Base-by-base conservation (phyloP, 2,329 filamentous ascomycete species). In the Cercospora sesami region DNA sequence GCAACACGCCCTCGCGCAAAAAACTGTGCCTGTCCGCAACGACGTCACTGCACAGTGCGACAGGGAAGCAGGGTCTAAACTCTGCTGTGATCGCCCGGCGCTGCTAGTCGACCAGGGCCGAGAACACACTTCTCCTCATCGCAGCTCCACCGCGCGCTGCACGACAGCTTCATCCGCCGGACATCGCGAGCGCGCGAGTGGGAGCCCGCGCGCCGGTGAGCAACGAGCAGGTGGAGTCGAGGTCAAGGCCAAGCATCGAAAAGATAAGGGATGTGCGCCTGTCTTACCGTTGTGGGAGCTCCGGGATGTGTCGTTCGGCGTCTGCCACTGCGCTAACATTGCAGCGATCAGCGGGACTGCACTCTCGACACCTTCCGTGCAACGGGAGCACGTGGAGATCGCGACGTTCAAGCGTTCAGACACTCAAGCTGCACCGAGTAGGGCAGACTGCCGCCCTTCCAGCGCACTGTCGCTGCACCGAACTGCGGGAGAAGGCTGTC, bases 381-480 rank as follows among this genome's bases (percentile, higher is more conserved):
- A 21, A 36, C 61, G 63, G 63, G 48, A 60, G 30, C 33, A 60
- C 64, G 62, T 65, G 67, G 65, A 60, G 64, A 69, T 69, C 64
- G 67, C 51, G 59, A 39, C 59, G 53, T 42, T 58, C 48, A 64
- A n/a, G 48, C 45, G 31, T 53, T 14, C 26, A 16, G 26, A 12
- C 16, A 10, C 53, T 16, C 21, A 14, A 7, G 7, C 53, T 31
- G 18, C 26, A 18, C 53, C 53, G 53, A n/a, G 23, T n/a, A 31
- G 53, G 53, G 26, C 53, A 7, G 26, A 10, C 53, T 51, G 59
- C 59, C 28, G 31, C 14, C 53, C 5, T 23, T 16, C 53, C 21
- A 57, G 23, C 53, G 23, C 53, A 16, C 12, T 28, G 21, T 26
- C 53, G 31, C 53, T 58, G 53, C 53, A 31, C 53, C 53, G 53